A percentile compares a stretch with the other conserved stretches of the same genome.
These are phyloP conservation scores for Calonectria montana DNA, from an alignment of 2,329 filamentous ascomycete species.

Conservation along the genomic window DNA sequence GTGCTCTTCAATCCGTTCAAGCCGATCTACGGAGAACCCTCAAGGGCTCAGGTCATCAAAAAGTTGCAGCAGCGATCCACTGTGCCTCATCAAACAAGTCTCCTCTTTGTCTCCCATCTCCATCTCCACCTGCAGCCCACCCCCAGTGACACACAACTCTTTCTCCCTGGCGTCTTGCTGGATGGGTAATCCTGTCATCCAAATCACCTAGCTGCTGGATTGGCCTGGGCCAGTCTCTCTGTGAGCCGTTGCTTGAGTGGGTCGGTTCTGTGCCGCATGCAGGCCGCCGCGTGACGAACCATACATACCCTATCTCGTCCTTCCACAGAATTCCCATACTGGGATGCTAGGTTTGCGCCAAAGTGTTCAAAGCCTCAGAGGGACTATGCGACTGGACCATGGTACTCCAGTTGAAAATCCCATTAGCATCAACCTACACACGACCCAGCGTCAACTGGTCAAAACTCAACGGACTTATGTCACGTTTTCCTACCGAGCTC, in stretches of 20 bases:
- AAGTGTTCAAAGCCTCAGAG: constrained; percentile 16
- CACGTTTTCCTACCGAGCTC: constrained; percentile 23
- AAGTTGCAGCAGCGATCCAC: constrained; percentile 16
- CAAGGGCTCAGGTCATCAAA: constrained; percentile 16
- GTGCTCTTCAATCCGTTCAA: constrained; percentile 11
- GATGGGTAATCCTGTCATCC: constrained; percentile 34
- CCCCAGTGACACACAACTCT: constrained; percentile 21
- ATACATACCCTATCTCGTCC: constrained; percentile 27
- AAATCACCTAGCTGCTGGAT: constrained; percentile 21
- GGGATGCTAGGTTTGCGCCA: constrained; percentile 14
- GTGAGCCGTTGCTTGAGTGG: constrained; percentile 40
- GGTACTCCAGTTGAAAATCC: constrained; percentile 4
- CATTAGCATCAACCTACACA: constrained; percentile 22
- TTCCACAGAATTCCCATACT: constrained; percentile 27
- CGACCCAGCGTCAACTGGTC: constrained; percentile 20
- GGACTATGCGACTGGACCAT: constrained; percentile 1
- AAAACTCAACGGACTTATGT: constrained; percentile 30
- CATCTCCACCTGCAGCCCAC: constrained; percentile 19
- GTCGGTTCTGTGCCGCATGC: constrained; percentile 41
- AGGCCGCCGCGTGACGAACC: constrained; percentile 43
- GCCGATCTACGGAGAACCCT: constrained; percentile 20
- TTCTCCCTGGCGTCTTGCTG: constrained; percentile 22
- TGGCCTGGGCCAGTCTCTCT: constrained; percentile 18
- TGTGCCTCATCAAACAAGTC: constrained; percentile 14
- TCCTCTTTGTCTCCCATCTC: constrained; percentile 19